Evolutionary conservation across 2,329 filamentous ascomycete genomes (phyloP).

Genomic region (Emergomyces orientalis): DNA sequence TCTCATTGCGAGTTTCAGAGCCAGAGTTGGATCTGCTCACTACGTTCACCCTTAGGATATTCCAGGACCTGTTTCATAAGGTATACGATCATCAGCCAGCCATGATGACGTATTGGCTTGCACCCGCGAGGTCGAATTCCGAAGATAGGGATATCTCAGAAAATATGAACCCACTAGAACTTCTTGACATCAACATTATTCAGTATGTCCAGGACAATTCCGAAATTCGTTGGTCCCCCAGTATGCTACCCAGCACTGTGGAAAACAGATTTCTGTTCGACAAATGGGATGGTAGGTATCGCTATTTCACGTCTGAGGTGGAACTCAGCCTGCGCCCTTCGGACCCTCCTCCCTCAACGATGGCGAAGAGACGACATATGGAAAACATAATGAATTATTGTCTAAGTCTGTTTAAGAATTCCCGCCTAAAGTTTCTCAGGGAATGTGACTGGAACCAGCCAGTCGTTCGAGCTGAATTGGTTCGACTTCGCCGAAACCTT

Average conservation of each 20-base stretch:
- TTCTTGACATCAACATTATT: conserved; percentile 40
- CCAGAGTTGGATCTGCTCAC: conserved; percentile 49
- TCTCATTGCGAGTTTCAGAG: conserved; percentile 35
- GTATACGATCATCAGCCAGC: conserved; percentile 54
- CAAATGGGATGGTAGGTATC: conserved; percentile 47
- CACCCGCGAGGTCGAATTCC: conserved; percentile 42
- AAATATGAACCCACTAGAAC: conserved; percentile 8
- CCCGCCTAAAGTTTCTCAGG: conserved; percentile 40
- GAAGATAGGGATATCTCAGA: conserved; percentile 9
- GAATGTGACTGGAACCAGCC: conserved; percentile 61
- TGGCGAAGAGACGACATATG: conserved; percentile 35
- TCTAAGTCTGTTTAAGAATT: conserved; percentile 61
- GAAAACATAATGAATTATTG: conserved; percentile 74
- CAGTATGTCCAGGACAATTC: conserved; percentile 28
- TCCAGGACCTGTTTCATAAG: conserved; percentile 84
- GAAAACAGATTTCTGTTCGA: conserved; percentile 48
- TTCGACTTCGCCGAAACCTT: conserved; percentile 72
- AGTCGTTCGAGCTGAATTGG: conserved; percentile 65
- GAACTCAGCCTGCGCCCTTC: conserved; percentile 26
- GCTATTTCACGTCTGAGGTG: conserved; percentile 44
- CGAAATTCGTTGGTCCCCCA: conserved; percentile 39
- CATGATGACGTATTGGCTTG: conserved; percentile 75
- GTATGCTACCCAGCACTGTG: conserved; percentile 34
- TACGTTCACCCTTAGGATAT: conserved; percentile 64
- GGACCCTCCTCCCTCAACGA: conserved; percentile 27